Evolutionary conservation across 148 eudicot genomes (phyloP), one percentile per base, ranked within the genome.

Genomic region (Amaranthus cruentus): DNA sequence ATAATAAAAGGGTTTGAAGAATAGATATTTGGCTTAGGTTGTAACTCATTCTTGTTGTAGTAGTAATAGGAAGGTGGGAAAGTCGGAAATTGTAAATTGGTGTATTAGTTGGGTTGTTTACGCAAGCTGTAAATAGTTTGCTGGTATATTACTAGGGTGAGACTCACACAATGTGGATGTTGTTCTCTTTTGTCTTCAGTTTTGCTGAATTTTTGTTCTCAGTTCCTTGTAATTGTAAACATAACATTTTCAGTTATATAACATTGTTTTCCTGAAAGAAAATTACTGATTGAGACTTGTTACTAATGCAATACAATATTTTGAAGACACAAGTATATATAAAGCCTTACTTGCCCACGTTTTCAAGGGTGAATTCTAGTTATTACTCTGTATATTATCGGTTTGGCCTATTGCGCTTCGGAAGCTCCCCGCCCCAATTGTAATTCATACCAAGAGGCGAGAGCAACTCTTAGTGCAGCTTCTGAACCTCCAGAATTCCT

Each of bases 51-150:
- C 76, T 80, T 83, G 38, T 28, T 28, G 84, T 75, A 42, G 75
- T 74, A 75, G 38, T n/a, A 62, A 58, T 65, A 77, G 70, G 75
- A 63, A 59, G 71, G 55, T 48, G 71, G 66, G 62, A 7, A 48
- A 64, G 53, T 63, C 72, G 15, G 58, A 49, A 18, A 9, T 51
- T 57, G 64, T 79, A 71, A 79, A 65, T 70, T 54, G 75, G 73
- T 51, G 63, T 57, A 56, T 77, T 71, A 63, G 81, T 13, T 54
- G 74, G 38, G 62, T 62, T 69, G 74, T 60, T 66, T 70, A 74
- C 68, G 82, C 78, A 75, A 76, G 74, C 70, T 77, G 79, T 77
- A 77, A 62, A 77, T 77, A 75, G 75, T 75, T 75, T 80, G 79
- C 76, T 71, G 65, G 79, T 77, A 63, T 73, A 63, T 28, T 28